phyloP scores from a whole-genome alignment of 495 filamentous ascomycete genomes.

The Lichina pygmaea region DNA sequence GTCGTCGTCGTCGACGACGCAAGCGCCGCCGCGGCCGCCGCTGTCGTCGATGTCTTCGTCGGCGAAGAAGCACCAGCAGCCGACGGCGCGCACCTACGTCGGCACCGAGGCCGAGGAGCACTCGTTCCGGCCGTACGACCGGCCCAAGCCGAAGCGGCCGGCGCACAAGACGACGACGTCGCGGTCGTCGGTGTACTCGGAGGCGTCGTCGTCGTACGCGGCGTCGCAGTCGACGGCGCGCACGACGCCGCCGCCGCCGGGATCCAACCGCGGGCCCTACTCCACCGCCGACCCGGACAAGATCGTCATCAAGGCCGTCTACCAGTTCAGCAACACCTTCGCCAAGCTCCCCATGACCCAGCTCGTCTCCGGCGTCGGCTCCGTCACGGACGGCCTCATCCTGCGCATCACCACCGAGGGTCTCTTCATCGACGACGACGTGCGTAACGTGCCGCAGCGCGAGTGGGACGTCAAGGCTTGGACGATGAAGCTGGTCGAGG shows the following conservation, averaged over 20 bases:
- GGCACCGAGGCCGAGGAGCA: slow-evolving; percentile 37
- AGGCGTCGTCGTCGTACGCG: slow-evolving; percentile 45
- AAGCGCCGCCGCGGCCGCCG: slow-evolving; percentile 6
- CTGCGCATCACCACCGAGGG: slow-evolving; percentile 71
- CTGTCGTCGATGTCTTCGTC: slow-evolving; percentile 9
- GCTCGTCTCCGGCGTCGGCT: slow-evolving; percentile 44
- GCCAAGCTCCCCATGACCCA: slow-evolving; percentile 56
- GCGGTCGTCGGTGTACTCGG: slow-evolving; percentile 44
- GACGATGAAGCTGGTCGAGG: slow-evolving; percentile 79
- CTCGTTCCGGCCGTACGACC: slow-evolving; percentile 67
- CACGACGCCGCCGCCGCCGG: slow-evolving; percentile 38
- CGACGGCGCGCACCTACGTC: slow-evolving; percentile 35
- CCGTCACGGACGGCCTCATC: slow-evolving; percentile 66
- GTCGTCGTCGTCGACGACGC: not conserved
- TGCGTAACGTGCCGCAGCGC: slow-evolving; percentile 59
- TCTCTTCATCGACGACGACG: slow-evolving; percentile 86
- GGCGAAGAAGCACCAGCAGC: slow-evolving; percentile 18
- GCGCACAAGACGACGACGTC: slow-evolving; percentile 15
- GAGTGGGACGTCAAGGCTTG: slow-evolving; percentile 98
- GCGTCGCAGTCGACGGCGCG: slow-evolving; percentile 58
- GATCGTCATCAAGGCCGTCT: slow-evolving; percentile 80
- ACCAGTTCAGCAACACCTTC: slow-evolving; percentile 63
- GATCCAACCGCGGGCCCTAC: slow-evolving; percentile 43
- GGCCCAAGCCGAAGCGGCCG: slow-evolving; percentile 24
- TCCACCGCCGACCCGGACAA: slow-evolving; percentile 76